Evolutionary conservation across 768 basidiomycete genomes (phyloP).

Genomic region (Phanerochaete carnosa): DNA sequence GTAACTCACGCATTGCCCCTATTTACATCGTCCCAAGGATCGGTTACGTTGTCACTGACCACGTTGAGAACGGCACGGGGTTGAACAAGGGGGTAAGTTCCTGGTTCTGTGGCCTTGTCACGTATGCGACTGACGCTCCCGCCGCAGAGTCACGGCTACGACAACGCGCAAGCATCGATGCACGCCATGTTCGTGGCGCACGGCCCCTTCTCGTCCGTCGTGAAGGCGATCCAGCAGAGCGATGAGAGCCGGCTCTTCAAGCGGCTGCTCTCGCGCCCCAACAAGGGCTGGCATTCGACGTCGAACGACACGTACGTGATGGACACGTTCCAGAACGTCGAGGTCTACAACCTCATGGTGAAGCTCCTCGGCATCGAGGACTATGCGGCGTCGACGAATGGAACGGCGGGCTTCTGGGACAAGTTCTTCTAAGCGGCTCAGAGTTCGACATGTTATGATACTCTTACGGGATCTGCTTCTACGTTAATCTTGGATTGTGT

Average conservation of each 20-base stretch:
- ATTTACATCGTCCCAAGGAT: constrained; percentile 81
- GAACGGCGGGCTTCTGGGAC: constrained; percentile 83
- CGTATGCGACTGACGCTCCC: neutral
- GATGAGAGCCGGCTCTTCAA: constrained; percentile 11
- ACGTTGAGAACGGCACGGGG: constrained; percentile 52
- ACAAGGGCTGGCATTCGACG: constrained; percentile 66
- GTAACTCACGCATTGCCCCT: constrained; percentile 79
- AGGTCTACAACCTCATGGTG: constrained; percentile 81
- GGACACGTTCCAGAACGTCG: constrained; percentile 80
- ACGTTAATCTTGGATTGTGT: neutral
- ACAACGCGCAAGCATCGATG: constrained; percentile 76
- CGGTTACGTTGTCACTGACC: constrained; percentile 75
- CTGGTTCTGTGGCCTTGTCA: neutral
- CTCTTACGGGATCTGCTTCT: neutral
- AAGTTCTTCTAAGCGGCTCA: constrained; percentile 47
- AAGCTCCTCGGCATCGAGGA: constrained; percentile 65
- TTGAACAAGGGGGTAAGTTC: constrained; percentile 72
- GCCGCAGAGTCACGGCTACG: constrained; percentile 83
- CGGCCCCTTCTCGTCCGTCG: constrained; percentile 76
- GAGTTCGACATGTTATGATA: no score
- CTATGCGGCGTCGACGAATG: constrained; percentile 63
- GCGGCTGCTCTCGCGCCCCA: constrained; percentile 27
- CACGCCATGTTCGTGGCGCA: constrained; percentile 89
- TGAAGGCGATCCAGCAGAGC: constrained; percentile 53
- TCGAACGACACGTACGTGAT: constrained; percentile 67